These are phyloP conservation scores for Gremmenia infestans DNA, from an alignment of 2,329 filamentous ascomycete species.

Conservation along the genomic window DNA sequence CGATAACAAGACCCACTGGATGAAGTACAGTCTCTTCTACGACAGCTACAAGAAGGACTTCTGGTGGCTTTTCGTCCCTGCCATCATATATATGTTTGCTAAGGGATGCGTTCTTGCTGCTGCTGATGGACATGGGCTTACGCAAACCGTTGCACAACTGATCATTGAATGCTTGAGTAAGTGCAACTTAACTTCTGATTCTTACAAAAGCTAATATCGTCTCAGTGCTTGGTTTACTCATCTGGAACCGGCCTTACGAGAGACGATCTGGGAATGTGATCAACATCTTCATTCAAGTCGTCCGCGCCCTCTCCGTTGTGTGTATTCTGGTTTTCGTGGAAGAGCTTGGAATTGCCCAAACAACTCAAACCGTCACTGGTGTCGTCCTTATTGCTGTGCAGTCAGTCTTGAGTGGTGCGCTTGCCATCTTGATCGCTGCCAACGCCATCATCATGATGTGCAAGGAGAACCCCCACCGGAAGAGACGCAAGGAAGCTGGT, in stretches of 20 bases:
- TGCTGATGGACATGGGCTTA: slow-evolving; percentile 77
- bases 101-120: slow-evolving; percentile 83
- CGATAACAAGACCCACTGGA: slow-evolving; percentile 85
- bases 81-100: slow-evolving; percentile 84
- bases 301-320: slow-evolving; percentile 80
- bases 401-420: slow-evolving; percentile 71
- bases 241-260: slow-evolving; percentile 84
- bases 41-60: slow-evolving; percentile 90
- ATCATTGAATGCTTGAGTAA: slow-evolving; percentile 64
- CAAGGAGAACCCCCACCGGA: slow-evolving; percentile 85
- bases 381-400: slow-evolving; percentile 93
- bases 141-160: slow-evolving; percentile 75
- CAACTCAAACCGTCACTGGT: slow-evolving; percentile 89
- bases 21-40: slow-evolving; percentile 96
- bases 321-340: slow-evolving; percentile 94
- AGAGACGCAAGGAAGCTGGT: slow-evolving; percentile 85
- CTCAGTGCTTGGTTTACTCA: slow-evolving; percentile 63
- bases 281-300: slow-evolving; percentile 86
- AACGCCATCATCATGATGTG: slow-evolving; percentile 81
- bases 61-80: slow-evolving; percentile 95
- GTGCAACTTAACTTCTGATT: neutral
- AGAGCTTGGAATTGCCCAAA: slow-evolving; percentile 82
- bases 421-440: slow-evolving; percentile 83
- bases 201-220: slow-evolving; percentile 28
- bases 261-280: slow-evolving; percentile 85